Evolutionary conservation across 192 early-diverging fungal species (phyloP).

Genomic region (Thoreauomyces humboldtii): DNA sequence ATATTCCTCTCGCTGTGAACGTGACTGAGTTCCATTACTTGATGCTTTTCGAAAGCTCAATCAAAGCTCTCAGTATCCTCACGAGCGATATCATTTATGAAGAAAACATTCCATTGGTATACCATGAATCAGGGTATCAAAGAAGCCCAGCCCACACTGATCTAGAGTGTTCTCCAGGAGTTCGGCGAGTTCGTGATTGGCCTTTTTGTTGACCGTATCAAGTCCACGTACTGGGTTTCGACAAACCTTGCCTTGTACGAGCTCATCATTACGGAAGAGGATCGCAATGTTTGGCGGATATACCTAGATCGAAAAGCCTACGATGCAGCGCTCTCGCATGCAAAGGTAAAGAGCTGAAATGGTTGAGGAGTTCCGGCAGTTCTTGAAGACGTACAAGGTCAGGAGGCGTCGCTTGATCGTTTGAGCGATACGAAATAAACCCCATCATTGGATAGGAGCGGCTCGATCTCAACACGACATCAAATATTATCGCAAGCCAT

Average conservation of each 20-base stretch:
- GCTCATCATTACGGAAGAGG: slow-evolving; percentile 88
- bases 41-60: slow-evolving; percentile 72
- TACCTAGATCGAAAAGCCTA: slow-evolving; percentile 80
- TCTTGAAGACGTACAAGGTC: slow-evolving; percentile 73
- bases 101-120: slow-evolving; percentile 70
- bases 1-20: slow-evolving; percentile 72
- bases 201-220: slow-evolving; percentile 70
- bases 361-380: slow-evolving; percentile 68
- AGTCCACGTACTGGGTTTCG: slow-evolving; percentile 90
- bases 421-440: too few species aligned
- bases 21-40: slow-evolving; percentile 89
- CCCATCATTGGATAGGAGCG: slow-evolving; percentile 21
- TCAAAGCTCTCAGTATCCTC: slow-evolving; percentile 77
- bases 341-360: slow-evolving; percentile 62
- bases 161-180: slow-evolving; percentile 47
- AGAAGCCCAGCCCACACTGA: too few species aligned
- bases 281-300: slow-evolving; percentile 90
- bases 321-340: slow-evolving; percentile 75
- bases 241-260: slow-evolving; percentile 84
- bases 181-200: slow-evolving; percentile 62
- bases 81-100: slow-evolving; percentile 83
- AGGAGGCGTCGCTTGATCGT: too few species aligned
- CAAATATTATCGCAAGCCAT: slow-evolving; percentile 82
- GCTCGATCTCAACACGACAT: slow-evolving; percentile 61
- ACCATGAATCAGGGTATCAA: too few species aligned